Base-by-base conservation (phyloP, 2,329 filamentous ascomycete species). In the Aspergillus pseudoviridinutans region DNA sequence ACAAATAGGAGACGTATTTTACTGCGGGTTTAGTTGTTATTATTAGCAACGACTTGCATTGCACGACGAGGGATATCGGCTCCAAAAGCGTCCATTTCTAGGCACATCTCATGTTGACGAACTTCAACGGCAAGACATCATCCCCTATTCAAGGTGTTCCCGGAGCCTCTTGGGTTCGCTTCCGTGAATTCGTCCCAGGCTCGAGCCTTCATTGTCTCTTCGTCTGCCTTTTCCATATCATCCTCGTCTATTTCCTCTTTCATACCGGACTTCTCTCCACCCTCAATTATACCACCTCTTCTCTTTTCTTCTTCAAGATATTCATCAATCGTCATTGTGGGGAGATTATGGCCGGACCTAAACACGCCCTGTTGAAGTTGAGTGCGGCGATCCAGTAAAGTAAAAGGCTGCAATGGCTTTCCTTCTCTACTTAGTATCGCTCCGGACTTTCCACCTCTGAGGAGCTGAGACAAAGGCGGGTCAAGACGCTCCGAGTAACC, bases 251-350 rank as follows among this genome's bases (percentile, higher is more conserved):
- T 84, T 72, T 91, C 87, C 1, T 87, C 84, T 61, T 82, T 80
- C 27, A 85, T 78, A 17, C 83, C 85, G 64, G 87, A 89, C 63
- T 88, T 85, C 67, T 90, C 89, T 20, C 92, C 92, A 29, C 92
- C 94, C 70, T 97, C 89, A 55, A 97, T 90, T 58, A 99, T 92
- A 22, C 91, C 91, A 17, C 94, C 94, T 61, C 90, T 81, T 64
- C 84, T 83, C 69, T 84, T 84, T 78, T 97, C 94, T 74, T 97
- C 93, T 53, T 95, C 94, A 17, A 99, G 80, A 70, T 97, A 99
- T 77, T 99, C 94, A 66, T 99, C 94, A 60, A 99, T 97, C 1
- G 86, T 90, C 94, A 99, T 97, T 3, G 94, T 97, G 0, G 94
- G 94, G 58, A 99, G 78, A 75, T 91, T 97, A 72, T 99, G 94